Base-by-base conservation (phyloP, 805 yeast genomes). In the Debaryomyces prosopidis region DNA sequence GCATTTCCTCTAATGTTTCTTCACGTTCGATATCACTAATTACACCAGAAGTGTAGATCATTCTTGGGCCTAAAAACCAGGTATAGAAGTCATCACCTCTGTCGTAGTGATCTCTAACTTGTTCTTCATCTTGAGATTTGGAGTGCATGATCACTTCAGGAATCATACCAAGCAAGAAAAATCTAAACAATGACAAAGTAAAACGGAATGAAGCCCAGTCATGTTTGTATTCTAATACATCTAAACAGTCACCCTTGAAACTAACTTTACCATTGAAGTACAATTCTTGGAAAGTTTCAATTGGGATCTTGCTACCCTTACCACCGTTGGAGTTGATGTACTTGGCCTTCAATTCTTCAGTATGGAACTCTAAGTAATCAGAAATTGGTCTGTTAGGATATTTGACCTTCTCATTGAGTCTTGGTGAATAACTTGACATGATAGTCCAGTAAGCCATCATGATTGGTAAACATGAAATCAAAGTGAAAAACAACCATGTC, bases 31-130 rank as follows among this genome's bases (percentile, higher is more conserved):
- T 85, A 65, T 89, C 96, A 50, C 81, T 64, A 59, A 90, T 83
- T 43, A 87, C 73, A 62, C 97, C 96, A 17, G 92, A 83, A 31
- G 97, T 90, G 74, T 89, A 90, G 65, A 90, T 78, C 96, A 89
- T 89, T 69, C 96, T 83, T 51, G 96, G 94, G 49, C 96, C 97
- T 57, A 89, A 75, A 75, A 89, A 89, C 95, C 95, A 89, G 45
- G 90, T 72, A 79, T 90, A 90, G 69, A 89, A 89, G 69, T 90
- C 96, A 63, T 89, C 96, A 68, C 97, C 96, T 58, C 97, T 87
- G 75, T 90, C 97, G 67, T 89, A 89, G 72, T 89, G 96, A 60
- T 87, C 96, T 69, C 96, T 83, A 46, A 89, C 97, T 71, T 89
- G 97, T 71, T 89, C 97, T 73, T 89, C 97, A 65, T 90, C 97